Conservation (phyloP, 2,329 filamentous ascomycete species). For the Fusarium mundagurra region DNA sequence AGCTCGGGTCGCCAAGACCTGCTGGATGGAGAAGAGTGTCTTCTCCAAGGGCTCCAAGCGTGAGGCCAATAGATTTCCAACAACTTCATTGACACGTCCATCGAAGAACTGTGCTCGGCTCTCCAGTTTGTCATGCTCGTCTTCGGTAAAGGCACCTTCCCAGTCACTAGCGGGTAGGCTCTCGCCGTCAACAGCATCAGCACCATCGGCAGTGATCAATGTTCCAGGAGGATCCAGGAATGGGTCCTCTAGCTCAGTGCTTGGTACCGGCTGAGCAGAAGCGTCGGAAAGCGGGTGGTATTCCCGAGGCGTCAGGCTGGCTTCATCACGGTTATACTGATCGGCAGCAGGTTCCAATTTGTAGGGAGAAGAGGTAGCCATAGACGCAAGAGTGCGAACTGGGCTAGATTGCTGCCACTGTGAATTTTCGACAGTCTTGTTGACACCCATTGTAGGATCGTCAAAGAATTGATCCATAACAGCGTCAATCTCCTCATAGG, state of each 20-base stretch:
- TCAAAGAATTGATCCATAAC: slow-evolving; percentile 86
- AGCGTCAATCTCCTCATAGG: slow-evolving; percentile 89
- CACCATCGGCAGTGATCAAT: slow-evolving; percentile 62
- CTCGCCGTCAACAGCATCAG: slow-evolving; percentile 55
- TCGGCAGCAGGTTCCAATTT: slow-evolving; percentile 61
- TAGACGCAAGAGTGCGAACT: slow-evolving; percentile 37
- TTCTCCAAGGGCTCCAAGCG: slow-evolving; percentile 84
- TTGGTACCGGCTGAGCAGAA: slow-evolving; percentile 56
- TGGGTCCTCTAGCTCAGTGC: slow-evolving; percentile 69
- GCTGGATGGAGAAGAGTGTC: slow-evolving; percentile 79
- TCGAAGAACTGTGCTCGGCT: slow-evolving; percentile 90
- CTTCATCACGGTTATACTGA: slow-evolving; percentile 72
- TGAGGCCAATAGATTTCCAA: slow-evolving; percentile 79
- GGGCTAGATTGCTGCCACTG: slow-evolving; percentile 50
- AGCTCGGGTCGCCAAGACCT: slow-evolving; percentile 69
- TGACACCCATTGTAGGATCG: slow-evolving; percentile 78
- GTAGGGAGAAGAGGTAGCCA: slow-evolving; percentile 60
- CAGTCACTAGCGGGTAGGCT: slow-evolving; percentile 85
- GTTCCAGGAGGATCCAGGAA: slow-evolving; percentile 64
- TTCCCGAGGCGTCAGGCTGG: slow-evolving; percentile 76
- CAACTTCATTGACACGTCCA: slow-evolving; percentile 85
- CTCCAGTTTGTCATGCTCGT: slow-evolving; percentile 84
- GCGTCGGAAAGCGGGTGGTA: slow-evolving; percentile 60
- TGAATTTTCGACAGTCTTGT: slow-evolving; percentile 64
- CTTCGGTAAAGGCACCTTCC: slow-evolving; percentile 85